Evolutionary conservation across 441 rosid species (phyloP).

Genomic region (Populus trichocarpa): DNA sequence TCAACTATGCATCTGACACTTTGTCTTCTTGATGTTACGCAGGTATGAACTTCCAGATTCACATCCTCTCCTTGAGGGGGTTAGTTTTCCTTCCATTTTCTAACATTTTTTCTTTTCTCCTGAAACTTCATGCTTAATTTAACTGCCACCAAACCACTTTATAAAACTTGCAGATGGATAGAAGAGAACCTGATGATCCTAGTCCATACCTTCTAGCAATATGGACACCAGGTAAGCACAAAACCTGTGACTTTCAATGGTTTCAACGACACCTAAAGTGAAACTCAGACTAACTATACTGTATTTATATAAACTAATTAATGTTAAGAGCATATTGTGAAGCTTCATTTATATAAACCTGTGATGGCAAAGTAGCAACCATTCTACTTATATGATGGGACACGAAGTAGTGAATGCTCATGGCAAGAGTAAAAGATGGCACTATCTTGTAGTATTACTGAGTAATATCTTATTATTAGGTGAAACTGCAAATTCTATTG

Average conservation of each 20-base stretch:
- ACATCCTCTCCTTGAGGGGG: slow-evolving; percentile 81
- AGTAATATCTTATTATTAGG: slow-evolving; percentile 39
- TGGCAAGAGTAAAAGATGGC: background rate
- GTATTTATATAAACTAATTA: background rate
- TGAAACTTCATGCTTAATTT: slow-evolving; percentile 18
- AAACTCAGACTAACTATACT: background rate
- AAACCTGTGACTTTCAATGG: background rate
- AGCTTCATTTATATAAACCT: background rate
- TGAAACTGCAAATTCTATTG: slow-evolving; percentile 75
- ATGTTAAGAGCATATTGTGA: background rate
- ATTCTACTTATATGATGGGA: background rate
- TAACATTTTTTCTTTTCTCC: slow-evolving; percentile 8
- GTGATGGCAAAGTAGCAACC: background rate
- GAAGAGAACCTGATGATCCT: slow-evolving; percentile 86
- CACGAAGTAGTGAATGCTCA: background rate
- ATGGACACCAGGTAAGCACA: slow-evolving; percentile 84
- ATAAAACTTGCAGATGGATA: slow-evolving; percentile 64
- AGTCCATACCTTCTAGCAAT: slow-evolving; percentile 94
- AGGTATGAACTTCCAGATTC: slow-evolving; percentile 91
- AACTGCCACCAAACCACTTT: slow-evolving; percentile 7
- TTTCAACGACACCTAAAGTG: background rate
- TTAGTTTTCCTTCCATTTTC: slow-evolving; percentile 38
- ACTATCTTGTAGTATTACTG: slow-evolving; percentile 7
- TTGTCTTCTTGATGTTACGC: slow-evolving; percentile 34
- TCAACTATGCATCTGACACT: slow-evolving; percentile 4